Conservation (phyloP, 208 protist genomes). For the Acanthamoeba sp. region DNA sequence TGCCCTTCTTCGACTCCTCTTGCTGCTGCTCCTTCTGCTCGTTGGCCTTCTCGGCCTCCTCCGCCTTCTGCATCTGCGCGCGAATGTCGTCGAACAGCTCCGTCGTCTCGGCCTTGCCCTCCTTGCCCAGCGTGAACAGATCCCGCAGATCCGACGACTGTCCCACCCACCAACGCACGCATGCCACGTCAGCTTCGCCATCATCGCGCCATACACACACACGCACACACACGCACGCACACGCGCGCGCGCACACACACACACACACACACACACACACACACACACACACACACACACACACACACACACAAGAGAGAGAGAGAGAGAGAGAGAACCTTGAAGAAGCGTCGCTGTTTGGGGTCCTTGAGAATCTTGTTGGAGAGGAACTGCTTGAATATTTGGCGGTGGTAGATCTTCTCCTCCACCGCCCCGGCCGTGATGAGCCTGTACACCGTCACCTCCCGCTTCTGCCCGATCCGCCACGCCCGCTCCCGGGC, state of each 20-base stretch:
- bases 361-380: conserved; percentile 98
- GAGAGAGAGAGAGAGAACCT: conserved; percentile 79
- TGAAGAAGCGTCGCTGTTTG: conserved; percentile 95
- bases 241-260: not conserved
- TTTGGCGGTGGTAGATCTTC: conserved; percentile 97
- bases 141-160: not conserved
- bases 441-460: conserved; percentile 98
- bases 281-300: not conserved
- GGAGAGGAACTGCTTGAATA: conserved; percentile 95
- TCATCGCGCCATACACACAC: no score
- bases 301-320: not conserved
- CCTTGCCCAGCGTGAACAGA: conserved; percentile 48
- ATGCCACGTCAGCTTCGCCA: not conserved
- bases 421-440: conserved; percentile 99
- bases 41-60: not conserved
- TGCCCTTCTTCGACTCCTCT: not conserved
- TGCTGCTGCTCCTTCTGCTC: not conserved
- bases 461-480: conserved; percentile 96
- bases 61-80: conserved; percentile 64
- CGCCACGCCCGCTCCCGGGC: conserved; percentile 96
- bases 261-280: not conserved
- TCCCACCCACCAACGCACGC: not conserved
- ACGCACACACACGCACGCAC: not conserved
- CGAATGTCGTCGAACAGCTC: conserved; percentile 57
- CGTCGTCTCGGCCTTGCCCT: conserved; percentile 56